A percentile compares a stretch with the other conserved stretches of the same genome.
These are phyloP conservation scores for Hibiscus syriacus DNA, from an alignment of 345 rosid genomes.

Conservation along the genomic window DNA sequence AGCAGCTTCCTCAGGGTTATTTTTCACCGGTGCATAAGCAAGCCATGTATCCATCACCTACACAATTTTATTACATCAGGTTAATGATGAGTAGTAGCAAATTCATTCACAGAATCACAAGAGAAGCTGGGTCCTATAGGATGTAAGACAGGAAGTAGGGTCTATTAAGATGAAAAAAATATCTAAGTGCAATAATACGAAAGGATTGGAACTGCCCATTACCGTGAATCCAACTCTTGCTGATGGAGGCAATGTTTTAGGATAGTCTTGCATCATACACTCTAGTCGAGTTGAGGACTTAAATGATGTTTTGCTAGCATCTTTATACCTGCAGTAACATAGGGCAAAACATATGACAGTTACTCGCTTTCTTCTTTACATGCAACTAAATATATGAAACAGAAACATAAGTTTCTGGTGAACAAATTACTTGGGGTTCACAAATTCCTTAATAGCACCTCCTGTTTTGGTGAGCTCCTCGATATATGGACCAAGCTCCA, in stretches of 20 bases:
- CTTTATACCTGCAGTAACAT: conserved; percentile 60
- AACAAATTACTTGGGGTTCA: conserved; percentile 95
- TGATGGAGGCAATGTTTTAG: conserved; percentile 79
- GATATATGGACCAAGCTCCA: conserved; percentile 71
- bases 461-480: conserved; percentile 82
- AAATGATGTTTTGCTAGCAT: conserved; percentile 64
- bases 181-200: background rate
- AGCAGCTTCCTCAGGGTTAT: conserved; percentile 65
- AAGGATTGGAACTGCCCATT: conserved; percentile 14
- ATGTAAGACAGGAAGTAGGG: no score
- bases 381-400: no score
- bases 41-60: conserved; percentile 63
- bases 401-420: no score
- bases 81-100: background rate
- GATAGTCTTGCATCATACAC: conserved; percentile 99
- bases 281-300: conserved; percentile 38
- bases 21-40: conserved; percentile 65
- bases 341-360: conserved; percentile 1
- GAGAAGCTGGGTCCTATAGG: no score
- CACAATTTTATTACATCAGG: background rate
- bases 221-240: conserved; percentile 93
- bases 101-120: background rate
- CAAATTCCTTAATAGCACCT: conserved; percentile 93
- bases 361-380: no score
- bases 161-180: background rate